phyloP scores from a whole-genome alignment of 1,284 basidiomycete genomes.

The Rhodotorula sp. region DNA sequence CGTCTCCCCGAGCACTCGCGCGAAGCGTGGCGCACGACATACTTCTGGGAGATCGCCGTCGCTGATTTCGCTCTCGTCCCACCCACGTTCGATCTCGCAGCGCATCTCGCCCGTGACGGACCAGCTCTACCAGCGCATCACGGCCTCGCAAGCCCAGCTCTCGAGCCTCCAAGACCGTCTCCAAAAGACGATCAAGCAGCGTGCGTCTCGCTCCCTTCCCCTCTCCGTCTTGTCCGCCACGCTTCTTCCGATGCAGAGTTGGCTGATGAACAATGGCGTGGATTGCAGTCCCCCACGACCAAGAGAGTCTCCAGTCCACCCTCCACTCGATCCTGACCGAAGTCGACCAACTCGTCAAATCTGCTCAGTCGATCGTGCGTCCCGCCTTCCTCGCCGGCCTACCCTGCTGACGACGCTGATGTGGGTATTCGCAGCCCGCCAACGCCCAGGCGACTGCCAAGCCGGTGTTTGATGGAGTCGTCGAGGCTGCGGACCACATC shows the following conservation, averaged over 20 bases:
- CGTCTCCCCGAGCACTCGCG: neutral
- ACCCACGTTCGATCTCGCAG: slow-evolving; percentile 1
- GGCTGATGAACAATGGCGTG: neutral
- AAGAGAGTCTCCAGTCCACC: slow-evolving; percentile 21
- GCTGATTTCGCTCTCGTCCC: neutral
- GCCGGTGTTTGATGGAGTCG: slow-evolving; percentile 25
- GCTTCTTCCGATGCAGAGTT: too few species aligned
- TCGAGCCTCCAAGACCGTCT: slow-evolving; percentile 32
- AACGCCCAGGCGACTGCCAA: slow-evolving; percentile 30
- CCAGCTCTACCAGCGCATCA: slow-evolving; percentile 22
- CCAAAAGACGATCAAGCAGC: slow-evolving; percentile 17
- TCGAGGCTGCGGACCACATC: slow-evolving; percentile 25
- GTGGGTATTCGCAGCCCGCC: slow-evolving; percentile 10
- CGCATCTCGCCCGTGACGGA: slow-evolving; percentile 25
- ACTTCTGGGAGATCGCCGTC: neutral
- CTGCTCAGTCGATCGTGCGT: slow-evolving; percentile 28
- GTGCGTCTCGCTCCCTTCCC: slow-evolving; percentile 4
- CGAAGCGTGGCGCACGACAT: too few species aligned
- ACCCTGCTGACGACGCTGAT: neutral
- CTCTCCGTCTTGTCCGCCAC: too few species aligned
- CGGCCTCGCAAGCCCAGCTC: slow-evolving; percentile 26
- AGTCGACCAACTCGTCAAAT: slow-evolving; percentile 31
- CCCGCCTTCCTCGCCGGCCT: too few species aligned
- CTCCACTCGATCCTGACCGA: slow-evolving; percentile 26
- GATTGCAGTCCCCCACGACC: slow-evolving; percentile 30